Evolutionary conservation across 2,329 filamentous ascomycete species (phyloP), one percentile per base, ranked within the genome.

Genomic region (Cytospora leucostoma): DNA sequence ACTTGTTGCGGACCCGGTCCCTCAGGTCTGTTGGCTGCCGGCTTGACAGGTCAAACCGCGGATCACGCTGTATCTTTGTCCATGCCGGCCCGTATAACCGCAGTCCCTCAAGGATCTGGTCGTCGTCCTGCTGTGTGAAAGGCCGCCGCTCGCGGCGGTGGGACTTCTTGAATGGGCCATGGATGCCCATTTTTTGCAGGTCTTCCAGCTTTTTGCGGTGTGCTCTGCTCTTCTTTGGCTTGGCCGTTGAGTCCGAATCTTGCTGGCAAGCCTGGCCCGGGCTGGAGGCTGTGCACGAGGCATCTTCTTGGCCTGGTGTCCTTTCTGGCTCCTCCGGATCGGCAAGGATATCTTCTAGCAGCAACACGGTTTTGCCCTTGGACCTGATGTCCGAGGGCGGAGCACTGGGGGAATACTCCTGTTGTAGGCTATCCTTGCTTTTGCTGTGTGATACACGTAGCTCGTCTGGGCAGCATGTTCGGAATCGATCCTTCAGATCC

Each of bases 401-500:
- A 21, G 51, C 34, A n/a, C 56, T 61, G n/a, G 57, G 35, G 6
- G 34, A 27, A 27, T 56, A 47, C 49, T 66, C 64, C 58, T 66
- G 64, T 4, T 62, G 55, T 1, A 57, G 52, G 15, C 52, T 65
- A 38, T 65, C 67, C 21, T 67, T 56, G 52, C 53, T 60, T 58
- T 73, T 74, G 65, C 73, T 78, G 12, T 63, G 67, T 17, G 71
- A 62, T 32, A 77, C 78, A 55, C 83, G 80, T 44, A 88, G 77
- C 71, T 88, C 86, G 38, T 81, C 80, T 0, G 86, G 86, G 66
- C 86, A 88, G 70, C 86, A 88, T 4, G 86, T 89, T 56, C 86
- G 80, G 70, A 88, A 89, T 13, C 87, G 79, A 71, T 89, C 86
- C 71, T 89, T 89, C 57, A 89, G 72, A 69, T 89, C 86, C 10